A percentile compares a stretch with the other conserved stretches of the same genome.
Evolutionary conservation across 1,284 basidiomycete species (phyloP).

Genomic region (Flammula alnicola): DNA sequence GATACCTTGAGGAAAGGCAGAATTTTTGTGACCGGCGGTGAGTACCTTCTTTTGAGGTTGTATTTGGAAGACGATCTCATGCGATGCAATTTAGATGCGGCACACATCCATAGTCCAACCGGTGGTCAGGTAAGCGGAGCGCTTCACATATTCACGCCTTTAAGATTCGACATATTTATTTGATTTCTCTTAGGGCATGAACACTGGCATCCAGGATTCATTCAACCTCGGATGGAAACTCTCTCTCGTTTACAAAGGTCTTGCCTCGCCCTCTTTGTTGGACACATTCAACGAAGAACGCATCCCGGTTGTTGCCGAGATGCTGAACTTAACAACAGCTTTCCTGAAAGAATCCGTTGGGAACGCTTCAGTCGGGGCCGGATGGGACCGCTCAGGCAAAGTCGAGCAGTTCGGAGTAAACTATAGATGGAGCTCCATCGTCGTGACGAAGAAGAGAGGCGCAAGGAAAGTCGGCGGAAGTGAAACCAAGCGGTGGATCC

Average conservation of each 20-base stretch:
- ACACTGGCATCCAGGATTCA: constrained; percentile 37
- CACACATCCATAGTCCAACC: constrained; percentile 47
- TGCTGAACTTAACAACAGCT: constrained; percentile 21
- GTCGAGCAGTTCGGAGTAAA: constrained; percentile 25
- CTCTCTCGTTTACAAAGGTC: constrained; percentile 43
- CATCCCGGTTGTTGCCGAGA: constrained; percentile 39
- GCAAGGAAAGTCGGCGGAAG: not conserved
- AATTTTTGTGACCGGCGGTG: constrained; percentile 33
- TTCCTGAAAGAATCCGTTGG: constrained; percentile 6
- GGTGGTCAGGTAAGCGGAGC: constrained; percentile 45
- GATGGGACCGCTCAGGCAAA: no score
- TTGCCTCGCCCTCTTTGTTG: constrained; percentile 39
- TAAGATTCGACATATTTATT: not conserved
- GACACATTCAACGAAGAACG: constrained; percentile 47
- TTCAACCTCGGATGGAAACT: constrained; percentile 52
- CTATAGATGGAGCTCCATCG: constrained; percentile 23
- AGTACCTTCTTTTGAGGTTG: not conserved
- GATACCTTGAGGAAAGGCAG: constrained; percentile 31
- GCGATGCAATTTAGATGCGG: constrained; percentile 38
- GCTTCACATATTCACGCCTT: not conserved
- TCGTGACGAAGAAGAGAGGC: constrained; percentile 13
- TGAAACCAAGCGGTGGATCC: no score
- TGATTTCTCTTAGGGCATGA: constrained; percentile 36
- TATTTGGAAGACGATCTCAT: not conserved
- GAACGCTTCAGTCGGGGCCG: no score